phyloP scores from a whole-genome alignment of 2,329 filamentous ascomycete genomes.

The Microsporum ferrugineum region DNA sequence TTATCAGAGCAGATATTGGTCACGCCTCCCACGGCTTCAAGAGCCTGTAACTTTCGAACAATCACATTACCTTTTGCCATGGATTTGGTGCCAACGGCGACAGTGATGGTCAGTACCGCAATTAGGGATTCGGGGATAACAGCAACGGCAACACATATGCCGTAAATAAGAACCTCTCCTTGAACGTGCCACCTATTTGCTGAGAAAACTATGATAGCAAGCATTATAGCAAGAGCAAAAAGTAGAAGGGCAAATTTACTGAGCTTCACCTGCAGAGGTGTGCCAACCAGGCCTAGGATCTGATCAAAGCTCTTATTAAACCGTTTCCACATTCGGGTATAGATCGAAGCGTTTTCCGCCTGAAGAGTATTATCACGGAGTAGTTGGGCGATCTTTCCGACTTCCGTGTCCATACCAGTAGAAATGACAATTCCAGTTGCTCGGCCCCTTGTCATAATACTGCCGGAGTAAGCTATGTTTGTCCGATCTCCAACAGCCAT shows the following conservation, averaged over 20 bases:
- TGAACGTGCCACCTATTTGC: constrained; percentile 43
- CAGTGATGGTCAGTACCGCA: constrained; percentile 52
- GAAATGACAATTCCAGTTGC: constrained; percentile 50
- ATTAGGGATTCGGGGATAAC: constrained; percentile 50
- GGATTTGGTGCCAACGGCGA: constrained; percentile 45
- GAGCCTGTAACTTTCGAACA: constrained; percentile 40
- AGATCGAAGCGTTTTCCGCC: constrained; percentile 34
- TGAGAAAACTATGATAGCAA: constrained; percentile 54
- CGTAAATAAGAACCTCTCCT: constrained; percentile 49
- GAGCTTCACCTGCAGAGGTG: constrained; percentile 54
- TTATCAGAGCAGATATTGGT: constrained; percentile 39
- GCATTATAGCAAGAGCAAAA: constrained; percentile 50
- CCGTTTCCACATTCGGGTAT: constrained; percentile 31
- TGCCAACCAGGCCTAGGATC: constrained; percentile 42
- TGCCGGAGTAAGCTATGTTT: constrained; percentile 51
- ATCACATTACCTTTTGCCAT: constrained; percentile 43
- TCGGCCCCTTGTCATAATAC: constrained; percentile 50
- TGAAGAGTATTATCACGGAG: constrained; percentile 45
- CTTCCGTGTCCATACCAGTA: constrained; percentile 52
- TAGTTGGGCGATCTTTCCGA: constrained; percentile 48
- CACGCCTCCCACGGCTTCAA: constrained; percentile 47
- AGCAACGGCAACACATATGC: constrained; percentile 41
- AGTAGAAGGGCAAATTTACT: constrained; percentile 52
- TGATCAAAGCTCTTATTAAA: constrained; percentile 32
- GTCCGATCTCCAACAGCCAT: constrained; percentile 49